phyloP scores from a whole-genome alignment of 2,329 filamentous ascomycete species.

The Trichophyton benhamiae region DNA sequence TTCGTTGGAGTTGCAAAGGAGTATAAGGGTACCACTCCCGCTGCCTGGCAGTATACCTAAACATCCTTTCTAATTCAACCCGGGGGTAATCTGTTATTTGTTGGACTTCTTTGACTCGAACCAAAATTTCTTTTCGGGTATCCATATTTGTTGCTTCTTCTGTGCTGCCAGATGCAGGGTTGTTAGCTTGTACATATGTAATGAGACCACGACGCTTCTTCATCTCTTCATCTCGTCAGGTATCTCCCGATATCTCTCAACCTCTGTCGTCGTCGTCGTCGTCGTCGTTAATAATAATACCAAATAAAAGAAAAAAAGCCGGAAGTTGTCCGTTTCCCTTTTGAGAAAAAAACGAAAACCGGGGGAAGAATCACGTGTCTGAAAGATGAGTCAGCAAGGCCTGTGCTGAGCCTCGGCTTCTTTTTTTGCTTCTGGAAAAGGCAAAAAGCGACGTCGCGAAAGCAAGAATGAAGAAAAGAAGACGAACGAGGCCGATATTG shows the following conservation, averaged over 20 bases:
- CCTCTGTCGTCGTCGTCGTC: too few relatives aligned
- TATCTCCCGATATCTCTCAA: not conserved
- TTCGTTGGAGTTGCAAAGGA: slow-evolving; percentile 28
- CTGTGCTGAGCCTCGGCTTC: not conserved
- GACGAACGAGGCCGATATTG: not conserved
- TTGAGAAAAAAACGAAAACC: not conserved
- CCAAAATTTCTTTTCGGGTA: not conserved
- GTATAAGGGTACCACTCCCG: slow-evolving; percentile 16
- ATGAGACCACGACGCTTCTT: not conserved
- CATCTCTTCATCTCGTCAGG: not conserved
- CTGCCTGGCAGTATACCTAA: slow-evolving; percentile 34
- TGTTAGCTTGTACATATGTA: not conserved
- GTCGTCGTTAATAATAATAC: too few relatives aligned
- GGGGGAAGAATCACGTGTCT: not conserved
- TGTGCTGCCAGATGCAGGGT: not conserved
- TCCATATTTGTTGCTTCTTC: not conserved
- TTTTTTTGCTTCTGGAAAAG: not conserved
- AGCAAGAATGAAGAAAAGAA: not conserved
- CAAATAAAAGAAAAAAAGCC: too few relatives aligned
- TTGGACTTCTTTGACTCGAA: not conserved
- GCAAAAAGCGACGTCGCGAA: not conserved
- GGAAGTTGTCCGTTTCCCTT: not conserved
- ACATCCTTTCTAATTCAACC: not conserved
- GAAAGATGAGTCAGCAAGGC: not conserved
- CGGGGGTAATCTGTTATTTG: too few relatives aligned